phyloP scores from a whole-genome alignment of 257 asterid species.

The Cordia subcordata region DNA sequence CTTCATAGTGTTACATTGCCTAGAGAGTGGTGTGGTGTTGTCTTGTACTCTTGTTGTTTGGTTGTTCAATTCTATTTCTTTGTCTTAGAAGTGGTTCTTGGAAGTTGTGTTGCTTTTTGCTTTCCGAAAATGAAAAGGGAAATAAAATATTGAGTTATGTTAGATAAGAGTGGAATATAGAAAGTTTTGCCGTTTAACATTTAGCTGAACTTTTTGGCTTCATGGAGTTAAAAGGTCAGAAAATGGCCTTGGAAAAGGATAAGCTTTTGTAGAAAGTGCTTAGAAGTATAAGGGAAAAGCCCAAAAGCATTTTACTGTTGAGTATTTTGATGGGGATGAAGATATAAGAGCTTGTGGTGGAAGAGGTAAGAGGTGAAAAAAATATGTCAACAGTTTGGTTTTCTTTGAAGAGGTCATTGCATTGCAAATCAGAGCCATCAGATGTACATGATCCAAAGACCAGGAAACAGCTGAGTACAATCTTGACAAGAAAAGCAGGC shows the following conservation, averaged over 20 bases:
- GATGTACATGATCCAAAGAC: conserved; percentile 44
- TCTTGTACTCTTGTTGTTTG: no score
- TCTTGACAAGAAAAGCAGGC: conserved; percentile 27
- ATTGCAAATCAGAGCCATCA: conserved; percentile 53
- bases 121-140: conserved; percentile 6
- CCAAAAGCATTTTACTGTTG: no score
- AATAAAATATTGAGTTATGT: no score
- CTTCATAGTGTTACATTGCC: no score
- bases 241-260: conserved; percentile 8
- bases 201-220: conserved; percentile 5
- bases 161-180: no score
- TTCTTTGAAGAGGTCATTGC: conserved; percentile 44
- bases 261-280: conserved; percentile 3
- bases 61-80: no score
- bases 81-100: conserved; percentile 1
- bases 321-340: conserved; percentile 1
- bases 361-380: conserved; percentile 47
- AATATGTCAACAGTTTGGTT: conserved; percentile 42
- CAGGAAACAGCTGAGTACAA: conserved; percentile 25
- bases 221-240: conserved; percentile 2
- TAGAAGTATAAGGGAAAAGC: neutral
- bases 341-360: neutral
- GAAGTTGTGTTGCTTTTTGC: conserved; percentile 3
- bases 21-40: neutral
- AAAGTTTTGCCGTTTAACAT: conserved; percentile 2